These are phyloP conservation scores for Sideroxylon spinosum DNA, from an alignment of 179 eudicot species.

Conservation along the genomic window DNA sequence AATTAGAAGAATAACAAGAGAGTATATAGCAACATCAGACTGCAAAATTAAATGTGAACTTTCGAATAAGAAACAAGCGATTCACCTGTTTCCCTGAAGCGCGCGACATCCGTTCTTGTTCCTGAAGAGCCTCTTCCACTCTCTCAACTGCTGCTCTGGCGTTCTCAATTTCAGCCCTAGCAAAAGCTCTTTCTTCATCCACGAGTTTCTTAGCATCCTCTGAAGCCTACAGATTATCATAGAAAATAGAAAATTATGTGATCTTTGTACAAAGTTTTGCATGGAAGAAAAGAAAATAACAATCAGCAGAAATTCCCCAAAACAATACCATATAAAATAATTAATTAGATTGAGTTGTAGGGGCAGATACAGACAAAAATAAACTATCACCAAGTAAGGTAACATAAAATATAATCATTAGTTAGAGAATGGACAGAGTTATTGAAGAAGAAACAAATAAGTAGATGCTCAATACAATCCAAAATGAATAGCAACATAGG, in stretches of 20 bases:
- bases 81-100: conserved; percentile 80
- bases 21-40: background rate
- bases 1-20: background rate
- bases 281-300: background rate
- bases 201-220: conserved; percentile 98
- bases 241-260: background rate
- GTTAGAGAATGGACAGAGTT: background rate
- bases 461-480: background rate
- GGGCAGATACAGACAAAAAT: background rate
- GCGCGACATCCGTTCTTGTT: conserved; percentile 68
- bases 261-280: background rate
- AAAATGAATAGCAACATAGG: background rate
- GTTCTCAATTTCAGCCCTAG: conserved; percentile 90
- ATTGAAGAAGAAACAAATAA: background rate
- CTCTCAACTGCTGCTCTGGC: conserved; percentile 95
- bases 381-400: background rate
- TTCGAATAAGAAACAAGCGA: conserved; percentile 2
- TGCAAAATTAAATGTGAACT: background rate
- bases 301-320: conserved; percentile 12
- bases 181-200: conserved; percentile 90
- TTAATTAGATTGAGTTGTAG: background rate
- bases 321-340: background rate
- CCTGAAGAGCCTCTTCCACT: conserved; percentile 92
- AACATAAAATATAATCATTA: background rate
- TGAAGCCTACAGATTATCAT: conserved; percentile 56